Percentiles rank a stretch among this genome's conserved stretches.
These are phyloP conservation scores for Brassica nigra DNA, from an alignment of 345 rosid genomes.

Conservation along the genomic window DNA sequence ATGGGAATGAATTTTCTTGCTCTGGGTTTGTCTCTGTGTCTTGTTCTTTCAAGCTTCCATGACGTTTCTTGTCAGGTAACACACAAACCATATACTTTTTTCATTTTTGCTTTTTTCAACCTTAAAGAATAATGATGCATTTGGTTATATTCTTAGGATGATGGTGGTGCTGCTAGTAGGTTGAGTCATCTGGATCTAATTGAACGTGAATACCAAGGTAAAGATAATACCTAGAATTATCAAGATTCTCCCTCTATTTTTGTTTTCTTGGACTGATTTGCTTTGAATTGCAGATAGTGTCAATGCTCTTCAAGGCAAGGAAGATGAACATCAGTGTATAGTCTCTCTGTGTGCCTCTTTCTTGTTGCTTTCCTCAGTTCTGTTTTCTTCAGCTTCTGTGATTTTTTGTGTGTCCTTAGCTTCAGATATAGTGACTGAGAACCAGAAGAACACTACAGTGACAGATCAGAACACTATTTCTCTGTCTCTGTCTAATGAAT, in stretches of 20 bases:
- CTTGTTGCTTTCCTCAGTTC: neutral
- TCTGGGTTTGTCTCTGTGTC: constrained; percentile 33
- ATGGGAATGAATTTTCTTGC: constrained; percentile 19
- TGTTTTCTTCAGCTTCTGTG: neutral
- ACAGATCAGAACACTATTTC: constrained; percentile 39
- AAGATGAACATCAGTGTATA: constrained; percentile 25
- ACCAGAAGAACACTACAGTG: constrained; percentile 36
- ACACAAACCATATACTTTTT: neutral
- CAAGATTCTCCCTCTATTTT: neutral
- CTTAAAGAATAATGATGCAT: neutral
- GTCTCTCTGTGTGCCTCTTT: neutral
- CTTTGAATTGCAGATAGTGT: constrained; percentile 27
- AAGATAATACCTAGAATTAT: neutral
- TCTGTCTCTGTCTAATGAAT: constrained; percentile 31
- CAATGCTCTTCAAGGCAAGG: constrained; percentile 21
- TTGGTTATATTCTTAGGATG: constrained; percentile 20
- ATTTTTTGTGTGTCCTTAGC: constrained; percentile 25
- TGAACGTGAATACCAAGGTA: constrained; percentile 43
- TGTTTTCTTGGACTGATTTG: neutral
- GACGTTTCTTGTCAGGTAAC: constrained; percentile 42
- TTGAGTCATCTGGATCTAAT: constrained; percentile 33
- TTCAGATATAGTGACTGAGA: constrained; percentile 28
- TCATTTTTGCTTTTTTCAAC: neutral
- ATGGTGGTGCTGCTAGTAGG: constrained; percentile 26
- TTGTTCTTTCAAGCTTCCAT: constrained; percentile 34